Evolutionary conservation across 768 basidiomycete species (phyloP).

Genomic region (Rickenella mellea): DNA sequence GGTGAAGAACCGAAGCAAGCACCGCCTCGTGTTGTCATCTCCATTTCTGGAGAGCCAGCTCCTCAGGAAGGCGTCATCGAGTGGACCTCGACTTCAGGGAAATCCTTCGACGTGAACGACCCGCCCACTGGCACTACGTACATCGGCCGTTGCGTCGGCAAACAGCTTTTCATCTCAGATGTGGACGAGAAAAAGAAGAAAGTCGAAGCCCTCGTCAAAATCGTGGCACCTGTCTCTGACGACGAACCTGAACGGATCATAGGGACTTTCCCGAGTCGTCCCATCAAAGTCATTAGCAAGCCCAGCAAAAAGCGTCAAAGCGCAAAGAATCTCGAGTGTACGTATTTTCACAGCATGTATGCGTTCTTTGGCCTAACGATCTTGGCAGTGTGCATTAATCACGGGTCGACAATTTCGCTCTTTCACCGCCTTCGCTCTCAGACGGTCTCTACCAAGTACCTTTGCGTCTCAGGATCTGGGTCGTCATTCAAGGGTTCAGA

Average conservation of each 20-base stretch:
- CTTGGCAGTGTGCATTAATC: conserved; percentile 80
- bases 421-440: conserved; percentile 96
- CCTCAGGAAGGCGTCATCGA: conserved; percentile 80
- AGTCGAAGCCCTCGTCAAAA: conserved; percentile 87
- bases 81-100: conserved; percentile 82
- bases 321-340: conserved; percentile 86
- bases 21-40: conserved; percentile 77
- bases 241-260: conserved; percentile 77
- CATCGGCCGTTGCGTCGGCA: conserved; percentile 88
- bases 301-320: conserved; percentile 95
- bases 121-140: conserved; percentile 79
- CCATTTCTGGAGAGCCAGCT: conserved; percentile 83
- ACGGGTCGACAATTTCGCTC: conserved; percentile 89
- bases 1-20: conserved; percentile 67
- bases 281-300: conserved; percentile 99
- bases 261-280: conserved; percentile 82
- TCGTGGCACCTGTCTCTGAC: conserved; percentile 70
- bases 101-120: conserved; percentile 72
- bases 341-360: conserved; percentile 23
- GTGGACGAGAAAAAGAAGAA: conserved; percentile 94
- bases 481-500: conserved; percentile 92
- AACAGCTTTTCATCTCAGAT: conserved; percentile 91
- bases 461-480: conserved; percentile 89
- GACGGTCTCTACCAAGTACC: conserved; percentile 91
- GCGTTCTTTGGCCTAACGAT: conserved; percentile 6